Percentiles rank a stretch among this genome's conserved stretches.
These are phyloP conservation scores for Pythium rhizo-oryzae DNA, from an alignment of 352 stramenopile species.

Conservation along the genomic window DNA sequence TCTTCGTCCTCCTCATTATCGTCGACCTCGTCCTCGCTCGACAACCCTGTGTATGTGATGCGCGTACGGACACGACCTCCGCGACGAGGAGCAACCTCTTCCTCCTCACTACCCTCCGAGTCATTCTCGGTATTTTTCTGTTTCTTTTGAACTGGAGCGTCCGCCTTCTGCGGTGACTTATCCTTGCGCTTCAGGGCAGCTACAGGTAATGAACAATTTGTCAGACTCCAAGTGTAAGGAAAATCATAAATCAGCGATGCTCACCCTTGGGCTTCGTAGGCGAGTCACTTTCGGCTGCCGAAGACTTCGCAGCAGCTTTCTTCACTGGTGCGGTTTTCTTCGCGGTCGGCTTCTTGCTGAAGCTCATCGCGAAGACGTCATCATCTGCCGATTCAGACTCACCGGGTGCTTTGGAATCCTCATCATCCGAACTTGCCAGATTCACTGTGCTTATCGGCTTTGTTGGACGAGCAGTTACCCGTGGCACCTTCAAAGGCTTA, in stretches of 20 bases:
- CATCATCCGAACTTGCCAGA: slow-evolving; percentile 52
- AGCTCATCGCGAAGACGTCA: slow-evolving; percentile 71
- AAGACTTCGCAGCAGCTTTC: slow-evolving; percentile 8
- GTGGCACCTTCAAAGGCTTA: slow-evolving; percentile 29
- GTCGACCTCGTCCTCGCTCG: slow-evolving; percentile 55
- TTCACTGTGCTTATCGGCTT: slow-evolving; percentile 39
- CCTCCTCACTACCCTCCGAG: slow-evolving; percentile 30
- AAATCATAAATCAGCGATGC: not conserved
- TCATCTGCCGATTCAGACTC: slow-evolving; percentile 37
- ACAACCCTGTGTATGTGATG: slow-evolving; percentile 49
- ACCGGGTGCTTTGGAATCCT: slow-evolving; percentile 9
- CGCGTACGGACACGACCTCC: slow-evolving; percentile 25
- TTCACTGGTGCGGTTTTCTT: slow-evolving; percentile 37
- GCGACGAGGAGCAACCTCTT: slow-evolving; percentile 17
- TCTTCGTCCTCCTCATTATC: slow-evolving; percentile 34
- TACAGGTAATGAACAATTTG: slow-evolving; percentile 12
- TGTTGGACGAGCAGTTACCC: not conserved
- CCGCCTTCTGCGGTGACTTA: too few relatives aligned
- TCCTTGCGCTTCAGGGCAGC: slow-evolving; percentile 34
- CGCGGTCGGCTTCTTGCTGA: slow-evolving; percentile 41
- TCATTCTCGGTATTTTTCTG: slow-evolving; percentile 31
- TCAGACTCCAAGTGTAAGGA: not conserved
- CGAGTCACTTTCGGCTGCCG: slow-evolving; percentile 22
- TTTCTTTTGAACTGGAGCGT: slow-evolving; percentile 38
- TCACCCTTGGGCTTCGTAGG: slow-evolving; percentile 35